Percentiles rank a stretch among this genome's conserved stretches.
These are phyloP conservation scores for Russula sp. DNA, from an alignment of 768 basidiomycete species.

Conservation along the genomic window DNA sequence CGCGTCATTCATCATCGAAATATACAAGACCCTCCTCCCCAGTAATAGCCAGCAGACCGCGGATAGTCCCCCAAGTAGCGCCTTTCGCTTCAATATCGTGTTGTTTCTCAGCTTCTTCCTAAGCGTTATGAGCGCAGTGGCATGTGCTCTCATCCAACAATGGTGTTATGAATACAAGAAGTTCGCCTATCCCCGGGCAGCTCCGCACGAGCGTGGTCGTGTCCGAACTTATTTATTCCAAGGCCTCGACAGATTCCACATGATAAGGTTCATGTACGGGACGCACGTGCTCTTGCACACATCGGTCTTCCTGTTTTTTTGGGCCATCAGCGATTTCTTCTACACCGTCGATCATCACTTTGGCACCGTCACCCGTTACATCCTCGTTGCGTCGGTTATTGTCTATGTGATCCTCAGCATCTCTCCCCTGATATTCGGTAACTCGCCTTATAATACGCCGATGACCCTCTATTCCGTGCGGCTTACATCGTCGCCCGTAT, in stretches of 20 bases:
- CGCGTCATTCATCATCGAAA: constrained; percentile 30
- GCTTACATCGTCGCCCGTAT: neutral
- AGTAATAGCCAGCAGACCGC: neutral
- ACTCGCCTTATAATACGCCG: constrained; percentile 23
- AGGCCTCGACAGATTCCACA: constrained; percentile 17
- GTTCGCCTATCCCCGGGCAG: constrained; percentile 5
- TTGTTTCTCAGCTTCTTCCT: constrained; percentile 26
- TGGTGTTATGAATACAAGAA: constrained; percentile 22
- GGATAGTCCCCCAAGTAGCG: constrained; percentile 5
- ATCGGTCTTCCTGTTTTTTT: constrained; percentile 24
- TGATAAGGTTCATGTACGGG: constrained; percentile 17
- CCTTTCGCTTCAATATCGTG: constrained; percentile 25
- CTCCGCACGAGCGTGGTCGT: constrained; percentile 20
- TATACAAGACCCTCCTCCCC: constrained; percentile 26
- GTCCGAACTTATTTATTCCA: constrained; percentile 16
- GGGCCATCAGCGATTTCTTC: constrained; percentile 22
- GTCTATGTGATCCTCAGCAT: constrained; percentile 20
- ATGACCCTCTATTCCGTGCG: constrained; percentile 11
- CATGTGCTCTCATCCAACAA: constrained; percentile 25
- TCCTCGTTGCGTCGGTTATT: neutral
- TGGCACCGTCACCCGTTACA: constrained; percentile 1
- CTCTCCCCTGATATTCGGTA: constrained; percentile 12
- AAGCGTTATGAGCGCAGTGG: constrained; percentile 20
- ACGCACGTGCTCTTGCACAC: constrained; percentile 19
- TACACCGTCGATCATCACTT: constrained; percentile 4